phyloP scores from a whole-genome alignment of 805 yeast species.

The Alloascoidea hylecoeti region DNA sequence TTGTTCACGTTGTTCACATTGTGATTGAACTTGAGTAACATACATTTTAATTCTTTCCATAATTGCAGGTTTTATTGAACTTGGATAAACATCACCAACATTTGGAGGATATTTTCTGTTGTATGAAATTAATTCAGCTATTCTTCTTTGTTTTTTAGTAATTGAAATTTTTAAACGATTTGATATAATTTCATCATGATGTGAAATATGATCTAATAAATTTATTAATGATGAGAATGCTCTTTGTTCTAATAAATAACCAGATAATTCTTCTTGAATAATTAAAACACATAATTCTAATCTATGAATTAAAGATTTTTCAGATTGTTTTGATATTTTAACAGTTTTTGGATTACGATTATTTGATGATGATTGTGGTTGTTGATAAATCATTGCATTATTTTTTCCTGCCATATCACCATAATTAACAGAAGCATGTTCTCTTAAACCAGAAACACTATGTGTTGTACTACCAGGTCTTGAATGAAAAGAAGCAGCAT shows the following conservation, averaged over 20 bases:
- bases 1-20: background rate
- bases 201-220: conserved; percentile 29
- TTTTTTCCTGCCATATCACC: no score
- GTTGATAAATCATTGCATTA: no score
- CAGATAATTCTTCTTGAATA: conserved; percentile 44
- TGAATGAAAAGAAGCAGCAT: conserved; percentile 20
- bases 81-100: conserved; percentile 13
- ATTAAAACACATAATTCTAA: conserved; percentile 38
- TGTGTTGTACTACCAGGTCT: no score
- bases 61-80: background rate
- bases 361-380: no score
- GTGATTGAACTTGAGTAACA: background rate
- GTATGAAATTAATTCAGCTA: conserved; percentile 23
- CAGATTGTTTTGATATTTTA: conserved; percentile 13
- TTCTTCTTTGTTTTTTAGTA: conserved; percentile 31
- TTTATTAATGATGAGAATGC: conserved; percentile 44
- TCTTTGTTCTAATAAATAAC: conserved; percentile 52
- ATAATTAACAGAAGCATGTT: no score
- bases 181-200: conserved; percentile 36
- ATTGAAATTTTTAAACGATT: conserved; percentile 37
- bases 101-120: conserved; percentile 9
- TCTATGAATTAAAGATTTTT: conserved; percentile 32
- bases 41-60: conserved; percentile 1
- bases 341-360: no score
- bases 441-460: no score